Conservation (phyloP, 306 rosid genomes). For the Echinosophora koreensis region DNA sequence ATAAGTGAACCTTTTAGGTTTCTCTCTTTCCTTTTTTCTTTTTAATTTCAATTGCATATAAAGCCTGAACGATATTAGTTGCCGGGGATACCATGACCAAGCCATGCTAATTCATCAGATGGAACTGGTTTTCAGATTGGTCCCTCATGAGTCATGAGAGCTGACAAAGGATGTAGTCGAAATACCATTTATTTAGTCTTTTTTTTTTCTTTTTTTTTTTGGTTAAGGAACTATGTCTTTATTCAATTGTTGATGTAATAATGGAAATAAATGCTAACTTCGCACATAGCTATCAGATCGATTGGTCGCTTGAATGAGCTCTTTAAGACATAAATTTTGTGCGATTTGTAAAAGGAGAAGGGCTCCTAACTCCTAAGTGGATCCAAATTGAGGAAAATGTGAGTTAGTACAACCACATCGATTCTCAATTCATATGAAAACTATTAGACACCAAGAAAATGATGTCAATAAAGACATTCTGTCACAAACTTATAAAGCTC, state of each 20-base stretch:
- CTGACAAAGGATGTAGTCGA: neutral
- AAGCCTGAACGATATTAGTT: too few relatives aligned
- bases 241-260: conserved; percentile 4
- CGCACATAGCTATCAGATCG: neutral
- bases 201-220: too few relatives aligned
- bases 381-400: conserved; percentile 37
- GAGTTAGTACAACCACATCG: conserved; percentile 40
- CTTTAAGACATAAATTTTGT: neutral
- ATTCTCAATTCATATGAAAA: conserved; percentile 43
- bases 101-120: neutral
- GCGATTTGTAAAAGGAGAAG: neutral
- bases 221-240: neutral
- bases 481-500: neutral
- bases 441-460: conserved; percentile 32
- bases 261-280: conserved; percentile 4
- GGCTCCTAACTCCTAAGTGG: neutral
- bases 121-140: neutral
- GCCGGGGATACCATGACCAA: neutral
- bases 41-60: too few relatives aligned
- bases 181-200: neutral
- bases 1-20: too few relatives aligned
- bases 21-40: too few relatives aligned
- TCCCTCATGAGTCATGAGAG: neutral
- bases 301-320: conserved; percentile 1
- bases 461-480: conserved; percentile 13